Conservation (phyloP, 345 rosid genomes). For the Hypericum perforatum region DNA sequence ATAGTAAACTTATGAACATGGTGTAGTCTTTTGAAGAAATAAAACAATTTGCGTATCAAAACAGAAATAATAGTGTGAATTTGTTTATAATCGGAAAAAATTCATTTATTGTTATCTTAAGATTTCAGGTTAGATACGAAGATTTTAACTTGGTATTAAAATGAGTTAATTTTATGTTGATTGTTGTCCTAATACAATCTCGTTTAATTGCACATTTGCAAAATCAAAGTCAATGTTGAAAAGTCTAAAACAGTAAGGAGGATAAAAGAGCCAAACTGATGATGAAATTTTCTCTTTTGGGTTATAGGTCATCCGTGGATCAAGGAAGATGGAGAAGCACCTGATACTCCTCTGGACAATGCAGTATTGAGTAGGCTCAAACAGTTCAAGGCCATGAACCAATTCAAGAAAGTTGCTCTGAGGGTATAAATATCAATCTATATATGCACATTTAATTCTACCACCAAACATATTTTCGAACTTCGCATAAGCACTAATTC, state of each 20-base stretch:
- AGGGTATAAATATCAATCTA: not conserved
- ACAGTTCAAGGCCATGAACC: constrained; percentile 1
- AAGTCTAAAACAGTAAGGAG: not conserved
- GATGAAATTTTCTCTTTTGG: not conserved
- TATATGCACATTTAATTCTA: not conserved
- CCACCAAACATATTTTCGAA: not conserved
- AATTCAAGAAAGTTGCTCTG: constrained; percentile 4
- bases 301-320: constrained; percentile 2
- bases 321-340: constrained; percentile 4
- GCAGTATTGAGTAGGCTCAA: constrained; percentile 1
- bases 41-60: no score
- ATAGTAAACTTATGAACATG: no score
- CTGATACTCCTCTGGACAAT: constrained; percentile 5
- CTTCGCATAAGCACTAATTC: not conserved
- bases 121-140: no score
- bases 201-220: not conserved
- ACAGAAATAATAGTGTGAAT: no score
- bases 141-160: no score
- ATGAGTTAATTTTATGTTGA: no score
- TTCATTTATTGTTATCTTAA: no score
- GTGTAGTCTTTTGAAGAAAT: no score
- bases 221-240: not conserved
- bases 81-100: no score
- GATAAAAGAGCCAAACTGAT: not conserved
- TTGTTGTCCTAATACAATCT: no score